A percentile compares a stretch with the other conserved stretches of the same genome.
Conservation (phyloP, 1,284 basidiomycete species). For the Lentinula novae-zelandiae region DNA sequence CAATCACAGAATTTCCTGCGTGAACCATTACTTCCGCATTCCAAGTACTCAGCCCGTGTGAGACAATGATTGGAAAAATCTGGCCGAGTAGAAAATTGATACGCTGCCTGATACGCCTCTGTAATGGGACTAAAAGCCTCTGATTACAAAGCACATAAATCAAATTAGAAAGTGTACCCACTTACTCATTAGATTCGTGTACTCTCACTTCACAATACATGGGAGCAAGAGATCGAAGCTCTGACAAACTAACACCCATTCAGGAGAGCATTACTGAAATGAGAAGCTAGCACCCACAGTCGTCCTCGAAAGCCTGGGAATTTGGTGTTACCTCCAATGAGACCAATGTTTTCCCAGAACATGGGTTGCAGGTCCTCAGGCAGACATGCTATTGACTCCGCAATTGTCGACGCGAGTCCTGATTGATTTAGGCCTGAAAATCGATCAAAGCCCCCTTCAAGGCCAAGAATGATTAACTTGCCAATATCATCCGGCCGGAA, state of each 20-base stretch:
- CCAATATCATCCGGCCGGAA: constrained; percentile 90
- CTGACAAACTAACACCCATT: constrained; percentile 43
- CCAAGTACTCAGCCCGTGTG: constrained; percentile 78
- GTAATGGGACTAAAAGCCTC: constrained; percentile 56
- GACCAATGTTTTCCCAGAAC: constrained; percentile 92
- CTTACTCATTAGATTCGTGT: constrained; percentile 72
- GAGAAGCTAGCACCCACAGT: constrained; percentile 49
- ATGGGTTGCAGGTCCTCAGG: constrained; percentile 81
- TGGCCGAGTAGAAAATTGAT: constrained; percentile 52
- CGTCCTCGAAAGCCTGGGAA: constrained; percentile 73
- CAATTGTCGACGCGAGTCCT: constrained; percentile 75
- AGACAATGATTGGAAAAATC: constrained; percentile 53
- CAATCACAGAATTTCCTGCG: constrained; percentile 62
- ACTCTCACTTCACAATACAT: constrained; percentile 71
- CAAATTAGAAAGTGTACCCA: too few species aligned
- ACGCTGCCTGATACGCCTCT: constrained; percentile 69
- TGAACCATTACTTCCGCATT: constrained; percentile 72
- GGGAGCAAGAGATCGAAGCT: constrained; percentile 78
- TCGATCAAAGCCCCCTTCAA: not conserved
- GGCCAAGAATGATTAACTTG: constrained; percentile 28
- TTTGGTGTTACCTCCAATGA: constrained; percentile 81
- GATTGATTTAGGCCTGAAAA: constrained; percentile 73
- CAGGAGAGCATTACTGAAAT: not conserved
- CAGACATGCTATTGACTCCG: constrained; percentile 68
- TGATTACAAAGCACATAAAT: too few species aligned